Percentiles rank a stretch among this genome's conserved stretches.
Conservation (phyloP, 352 stramenopile species). For the Globisporangium acanthophoron region DNA sequence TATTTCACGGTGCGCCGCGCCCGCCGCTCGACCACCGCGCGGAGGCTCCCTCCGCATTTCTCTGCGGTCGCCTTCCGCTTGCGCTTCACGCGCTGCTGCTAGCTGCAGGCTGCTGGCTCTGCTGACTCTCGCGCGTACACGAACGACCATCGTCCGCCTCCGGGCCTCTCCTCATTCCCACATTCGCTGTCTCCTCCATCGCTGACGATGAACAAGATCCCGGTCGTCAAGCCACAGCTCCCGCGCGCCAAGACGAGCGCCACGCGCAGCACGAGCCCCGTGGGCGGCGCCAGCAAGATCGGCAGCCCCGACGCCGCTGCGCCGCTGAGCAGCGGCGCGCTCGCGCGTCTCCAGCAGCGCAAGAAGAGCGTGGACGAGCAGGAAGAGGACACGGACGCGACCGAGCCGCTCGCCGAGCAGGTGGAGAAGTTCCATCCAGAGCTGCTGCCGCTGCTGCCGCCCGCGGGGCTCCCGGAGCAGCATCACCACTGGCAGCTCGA, state of each 20-base stretch:
- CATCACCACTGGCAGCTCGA: constrained; percentile 33
- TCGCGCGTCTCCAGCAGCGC: constrained; percentile 2
- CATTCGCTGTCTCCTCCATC: background rate
- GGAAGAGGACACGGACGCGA: constrained; percentile 8
- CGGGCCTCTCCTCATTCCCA: background rate
- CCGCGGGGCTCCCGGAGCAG: constrained; percentile 25
- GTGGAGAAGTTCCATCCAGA: constrained; percentile 41
- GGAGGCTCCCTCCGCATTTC: constrained; percentile 1
- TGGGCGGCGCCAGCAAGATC: constrained; percentile 3
- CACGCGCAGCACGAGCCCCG: constrained; percentile 15
- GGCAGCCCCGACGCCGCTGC: background rate
- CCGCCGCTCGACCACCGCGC: background rate
- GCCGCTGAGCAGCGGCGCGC: background rate
- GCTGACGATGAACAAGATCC: constrained; percentile 24
- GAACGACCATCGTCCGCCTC: too few relatives aligned
- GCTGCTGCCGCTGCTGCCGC: constrained; percentile 52
- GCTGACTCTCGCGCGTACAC: too few relatives aligned
- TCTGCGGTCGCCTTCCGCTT: constrained; percentile 1
- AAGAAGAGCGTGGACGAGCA: constrained; percentile 15
- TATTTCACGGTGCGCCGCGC: background rate
- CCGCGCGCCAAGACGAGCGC: constrained; percentile 24
- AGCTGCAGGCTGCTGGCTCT: background rate
- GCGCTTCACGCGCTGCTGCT: background rate
- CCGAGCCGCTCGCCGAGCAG: constrained; percentile 34
- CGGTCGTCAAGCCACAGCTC: constrained; percentile 20